phyloP scores from a whole-genome alignment of 805 yeast species.

The Kodamaea laetipori region DNA sequence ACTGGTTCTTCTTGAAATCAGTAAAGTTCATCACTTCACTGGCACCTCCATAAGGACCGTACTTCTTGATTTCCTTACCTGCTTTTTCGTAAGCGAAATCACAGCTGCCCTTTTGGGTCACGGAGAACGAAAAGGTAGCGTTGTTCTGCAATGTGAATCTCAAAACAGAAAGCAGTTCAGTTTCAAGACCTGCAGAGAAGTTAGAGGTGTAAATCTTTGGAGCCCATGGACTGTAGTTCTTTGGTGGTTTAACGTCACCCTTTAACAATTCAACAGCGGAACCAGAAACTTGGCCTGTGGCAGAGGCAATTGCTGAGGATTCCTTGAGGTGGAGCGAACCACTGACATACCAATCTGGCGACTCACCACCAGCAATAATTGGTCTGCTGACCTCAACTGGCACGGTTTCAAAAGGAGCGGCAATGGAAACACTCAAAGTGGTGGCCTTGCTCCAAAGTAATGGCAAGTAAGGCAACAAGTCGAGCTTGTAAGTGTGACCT shows the following conservation, averaged over 20 bases:
- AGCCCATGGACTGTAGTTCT: constrained; percentile 22
- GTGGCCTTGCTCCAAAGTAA: constrained; percentile 27
- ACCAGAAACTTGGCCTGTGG: constrained; percentile 21
- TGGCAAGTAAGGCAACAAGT: constrained; percentile 29
- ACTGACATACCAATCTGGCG: constrained; percentile 27
- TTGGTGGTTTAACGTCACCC: constrained; percentile 27
- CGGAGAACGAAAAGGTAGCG: constrained; percentile 20
- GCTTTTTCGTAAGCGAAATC: background rate
- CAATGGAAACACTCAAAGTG: constrained; percentile 25
- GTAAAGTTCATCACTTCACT: constrained; percentile 1
- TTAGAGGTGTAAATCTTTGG: constrained; percentile 23
- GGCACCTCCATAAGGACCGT: background rate
- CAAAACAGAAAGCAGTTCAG: constrained; percentile 22
- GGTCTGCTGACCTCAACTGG: background rate
- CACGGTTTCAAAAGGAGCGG: constrained; percentile 24
- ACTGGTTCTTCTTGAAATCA: constrained; percentile 6
- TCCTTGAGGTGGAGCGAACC: constrained; percentile 33
- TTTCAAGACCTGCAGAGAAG: constrained; percentile 18
- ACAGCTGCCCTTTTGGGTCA: constrained; percentile 10
- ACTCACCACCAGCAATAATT: background rate
- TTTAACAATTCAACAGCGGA: constrained; percentile 21
- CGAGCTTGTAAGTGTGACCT: constrained; percentile 30
- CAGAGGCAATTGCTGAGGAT: constrained; percentile 16
- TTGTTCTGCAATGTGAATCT: constrained; percentile 29
- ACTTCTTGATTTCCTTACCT: background rate